A percentile compares a stretch with the other conserved stretches of the same genome.
These are phyloP conservation scores for Colletotrichum tropicale DNA, from an alignment of 2,329 filamentous ascomycete species.

Conservation along the genomic window DNA sequence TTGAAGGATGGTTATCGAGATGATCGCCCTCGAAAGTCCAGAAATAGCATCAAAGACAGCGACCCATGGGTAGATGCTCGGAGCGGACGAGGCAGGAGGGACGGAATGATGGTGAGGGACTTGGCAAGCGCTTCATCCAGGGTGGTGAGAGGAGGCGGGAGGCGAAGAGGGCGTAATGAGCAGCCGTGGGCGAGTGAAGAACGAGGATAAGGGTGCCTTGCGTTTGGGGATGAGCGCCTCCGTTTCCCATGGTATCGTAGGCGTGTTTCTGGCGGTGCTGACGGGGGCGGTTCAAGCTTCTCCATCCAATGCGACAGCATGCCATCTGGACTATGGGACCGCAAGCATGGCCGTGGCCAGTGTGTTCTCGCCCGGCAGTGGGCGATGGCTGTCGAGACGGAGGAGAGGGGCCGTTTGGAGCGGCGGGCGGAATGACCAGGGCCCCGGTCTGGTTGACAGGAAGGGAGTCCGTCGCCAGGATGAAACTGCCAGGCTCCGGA, in stretches of 20 bases:
- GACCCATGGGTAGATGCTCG: conserved; percentile 1
- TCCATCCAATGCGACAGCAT: conserved; percentile 9
- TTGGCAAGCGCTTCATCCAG: conserved; percentile 18
- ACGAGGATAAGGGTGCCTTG: not conserved
- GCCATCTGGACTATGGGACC: conserved; percentile 2
- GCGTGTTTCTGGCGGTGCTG: not conserved
- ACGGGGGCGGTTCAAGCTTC: not conserved
- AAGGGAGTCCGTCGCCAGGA: conserved; percentile 12
- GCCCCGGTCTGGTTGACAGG: conserved; percentile 8
- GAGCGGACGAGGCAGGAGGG: not conserved
- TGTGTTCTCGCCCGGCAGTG: not conserved
- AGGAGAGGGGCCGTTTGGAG: not conserved
- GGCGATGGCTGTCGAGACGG: conserved; percentile 1
- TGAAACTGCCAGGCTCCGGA: conserved; percentile 19
- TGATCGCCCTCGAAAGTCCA: conserved; percentile 10
- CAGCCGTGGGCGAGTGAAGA: not conserved
- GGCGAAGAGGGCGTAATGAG: not conserved
- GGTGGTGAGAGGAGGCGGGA: not conserved
- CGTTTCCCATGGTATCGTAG: conserved; percentile 10
- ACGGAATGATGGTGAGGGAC: conserved; percentile 1
- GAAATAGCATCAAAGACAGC: conserved; percentile 8
- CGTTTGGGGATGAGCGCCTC: conserved; percentile 10
- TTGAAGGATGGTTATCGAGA: not conserved
- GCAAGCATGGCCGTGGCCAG: not conserved
- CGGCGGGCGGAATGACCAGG: not conserved